Conservation (phyloP, 2,329 filamentous ascomycete species). For the Aaosphaeria arxii region DNA sequence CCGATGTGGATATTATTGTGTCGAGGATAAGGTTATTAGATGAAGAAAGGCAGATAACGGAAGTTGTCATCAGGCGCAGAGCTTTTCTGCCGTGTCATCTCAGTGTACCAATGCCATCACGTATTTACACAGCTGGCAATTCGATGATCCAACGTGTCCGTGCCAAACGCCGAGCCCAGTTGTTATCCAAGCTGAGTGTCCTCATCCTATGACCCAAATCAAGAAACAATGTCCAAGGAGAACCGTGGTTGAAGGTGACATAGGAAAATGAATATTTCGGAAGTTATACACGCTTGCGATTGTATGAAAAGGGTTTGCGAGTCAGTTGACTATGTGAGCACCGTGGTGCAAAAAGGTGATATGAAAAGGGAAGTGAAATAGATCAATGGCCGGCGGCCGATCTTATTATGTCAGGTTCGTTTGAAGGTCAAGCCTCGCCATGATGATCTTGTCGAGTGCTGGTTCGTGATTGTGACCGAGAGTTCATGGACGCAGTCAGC, state of each 20-base stretch:
- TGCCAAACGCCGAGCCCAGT: slow-evolving; percentile 21
- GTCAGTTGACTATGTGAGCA: slow-evolving; percentile 22
- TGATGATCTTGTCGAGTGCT: slow-evolving; percentile 18
- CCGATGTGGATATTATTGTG: too few species aligned
- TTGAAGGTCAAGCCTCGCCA: slow-evolving; percentile 4
- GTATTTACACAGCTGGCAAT: slow-evolving; percentile 13
- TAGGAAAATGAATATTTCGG: slow-evolving; percentile 24
- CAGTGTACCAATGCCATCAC: slow-evolving; percentile 28
- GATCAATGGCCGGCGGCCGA: too few species aligned
- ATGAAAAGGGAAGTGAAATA: too few species aligned
- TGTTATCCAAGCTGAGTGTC: slow-evolving; percentile 4
- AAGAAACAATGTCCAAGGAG: slow-evolving; percentile 19
- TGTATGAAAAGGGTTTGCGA: slow-evolving; percentile 28
- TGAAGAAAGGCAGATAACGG: slow-evolving; percentile 1
- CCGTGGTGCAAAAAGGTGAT: slow-evolving; percentile 10
- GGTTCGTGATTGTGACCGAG: slow-evolving; percentile 29
- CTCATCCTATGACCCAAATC: slow-evolving; percentile 20
- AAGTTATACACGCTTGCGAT: slow-evolving; percentile 12
- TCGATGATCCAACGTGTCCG: slow-evolving; percentile 14
- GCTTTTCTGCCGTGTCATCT: slow-evolving; percentile 18
- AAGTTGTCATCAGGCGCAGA: slow-evolving; percentile 17
- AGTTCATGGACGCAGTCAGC: slow-evolving; percentile 30
- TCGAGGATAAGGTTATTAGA: neutral
- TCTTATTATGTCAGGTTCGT: too few species aligned
- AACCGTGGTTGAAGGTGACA: slow-evolving; percentile 27